Conservation (phyloP, 108 stramenopile species). For the Nannochloropsis oceanica region DNA sequence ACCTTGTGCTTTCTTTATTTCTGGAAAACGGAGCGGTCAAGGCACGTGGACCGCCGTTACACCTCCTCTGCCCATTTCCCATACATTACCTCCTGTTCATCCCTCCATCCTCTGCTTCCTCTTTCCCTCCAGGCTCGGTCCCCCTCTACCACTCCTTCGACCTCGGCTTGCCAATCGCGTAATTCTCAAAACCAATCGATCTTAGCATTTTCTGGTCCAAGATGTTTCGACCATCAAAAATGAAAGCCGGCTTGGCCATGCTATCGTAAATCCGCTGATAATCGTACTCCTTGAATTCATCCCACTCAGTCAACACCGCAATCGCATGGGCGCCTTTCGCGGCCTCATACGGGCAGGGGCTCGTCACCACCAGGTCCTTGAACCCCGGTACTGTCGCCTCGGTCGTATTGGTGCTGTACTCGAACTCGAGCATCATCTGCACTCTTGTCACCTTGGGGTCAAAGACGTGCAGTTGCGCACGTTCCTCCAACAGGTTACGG, state of each 20-base stretch:
- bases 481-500: constrained; percentile 79
- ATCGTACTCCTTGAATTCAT: constrained; percentile 93
- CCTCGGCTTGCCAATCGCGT: background rate
- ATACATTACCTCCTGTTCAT: too few relatives aligned
- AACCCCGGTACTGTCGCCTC: constrained; percentile 53
- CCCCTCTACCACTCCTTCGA: background rate
- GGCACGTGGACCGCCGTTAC: too few relatives aligned
- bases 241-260: constrained; percentile 97
- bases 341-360: constrained; percentile 66
- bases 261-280: constrained; percentile 61
- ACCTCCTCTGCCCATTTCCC: too few relatives aligned
- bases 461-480: constrained; percentile 78
- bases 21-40: too few relatives aligned
- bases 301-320: constrained; percentile 96
- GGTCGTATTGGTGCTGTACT: constrained; percentile 85
- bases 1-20: too few relatives aligned
- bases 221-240: constrained; percentile 94
- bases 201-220: constrained; percentile 71
- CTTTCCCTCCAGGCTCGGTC: too few relatives aligned
- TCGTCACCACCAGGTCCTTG: constrained; percentile 57
- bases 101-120: too few relatives aligned
- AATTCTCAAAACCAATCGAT: constrained; percentile 80
- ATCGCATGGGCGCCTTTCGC: constrained; percentile 90
- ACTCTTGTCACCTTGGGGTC: constrained; percentile 79
- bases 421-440: constrained; percentile 91